Conservation (phyloP, 2,329 filamentous ascomycete genomes). For the Diaporthe ilicicola region DNA sequence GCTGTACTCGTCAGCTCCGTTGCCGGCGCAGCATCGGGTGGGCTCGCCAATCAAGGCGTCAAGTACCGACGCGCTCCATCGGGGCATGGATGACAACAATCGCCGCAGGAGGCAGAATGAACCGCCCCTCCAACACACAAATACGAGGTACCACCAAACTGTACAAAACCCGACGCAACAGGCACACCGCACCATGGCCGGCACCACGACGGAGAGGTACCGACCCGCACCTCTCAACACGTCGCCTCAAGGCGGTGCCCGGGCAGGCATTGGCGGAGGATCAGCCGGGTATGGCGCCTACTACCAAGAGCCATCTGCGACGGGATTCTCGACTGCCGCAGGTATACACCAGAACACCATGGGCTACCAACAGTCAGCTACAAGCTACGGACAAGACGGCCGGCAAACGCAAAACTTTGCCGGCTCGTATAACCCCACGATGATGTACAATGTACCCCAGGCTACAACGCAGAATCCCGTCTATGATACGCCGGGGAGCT, state of each 20-base stretch:
- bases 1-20: conserved; percentile 67
- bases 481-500: conserved; percentile 76
- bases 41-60: conserved; percentile 66
- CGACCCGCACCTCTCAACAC: conserved; percentile 59
- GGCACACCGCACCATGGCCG: conserved; percentile 53
- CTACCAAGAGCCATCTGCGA: conserved; percentile 62
- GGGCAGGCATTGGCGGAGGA: conserved; percentile 61
- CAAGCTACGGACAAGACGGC: conserved; percentile 70
- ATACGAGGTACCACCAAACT: conserved; percentile 57
- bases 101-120: conserved; percentile 77
- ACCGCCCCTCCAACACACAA: conserved; percentile 69
- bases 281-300: conserved; percentile 66
- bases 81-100: conserved; percentile 81
- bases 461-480: conserved; percentile 67
- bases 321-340: conserved; percentile 58
- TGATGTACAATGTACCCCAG: conserved; percentile 83
- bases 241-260: conserved; percentile 52
- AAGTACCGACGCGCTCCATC: conserved; percentile 57
- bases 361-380: conserved; percentile 63
- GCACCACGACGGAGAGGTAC: conserved; percentile 58
- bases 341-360: conserved; percentile 65
- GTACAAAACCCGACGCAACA: conserved; percentile 58
- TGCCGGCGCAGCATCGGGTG: conserved; percentile 72
- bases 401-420: conserved; percentile 63
- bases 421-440: conserved; percentile 67